Evolutionary conservation across 495 filamentous ascomycete species (phyloP), one percentile per base, ranked within the genome.

Genomic region (Usnea hakonensis): DNA sequence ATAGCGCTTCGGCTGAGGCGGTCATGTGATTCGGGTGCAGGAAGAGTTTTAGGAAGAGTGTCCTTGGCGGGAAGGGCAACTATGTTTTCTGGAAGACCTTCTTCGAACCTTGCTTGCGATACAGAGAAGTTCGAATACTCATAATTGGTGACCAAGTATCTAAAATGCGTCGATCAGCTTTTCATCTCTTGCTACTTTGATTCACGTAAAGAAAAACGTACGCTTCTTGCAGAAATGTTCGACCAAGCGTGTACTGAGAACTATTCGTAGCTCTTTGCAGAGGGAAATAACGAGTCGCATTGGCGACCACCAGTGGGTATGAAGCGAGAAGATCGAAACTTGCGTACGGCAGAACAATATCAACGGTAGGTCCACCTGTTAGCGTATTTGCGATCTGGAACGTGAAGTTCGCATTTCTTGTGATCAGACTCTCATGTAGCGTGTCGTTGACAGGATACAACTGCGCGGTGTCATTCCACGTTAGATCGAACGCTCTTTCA

Each of bases 181-280:
- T 28, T 9, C 8, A 23, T 23, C 1, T 16, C n/a, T 9, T 17
- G 8, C 13, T 19, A 10, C 8, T 0, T 4, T 38, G 0, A 28
- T 19, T 0, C 33, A 6, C n/a, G n/a, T n/a, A n/a, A 17, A 13
- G 72, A 68, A 48, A 73, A 72, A 55, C 63, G 38, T 63, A 68
- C 64, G 81, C 78, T 74, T 84, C 82, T 69, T 85, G 83, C 23
- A 85, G 64, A 56, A 85, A 84, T 5, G 75, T 74, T 23, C 82
- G 71, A 14, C 83, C 83, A 5, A 85, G 73, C 2, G 78, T 79
- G 64, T 79, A 82, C 58, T 83, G 80, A 0, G 70, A 73, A 14
- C 75, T 69, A 57, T 83, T 78, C 36, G 68, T 66, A 7, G 76
- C 69, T 46, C 75, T 75, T 19, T 84, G 11, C 10, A 52, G 68